Base-by-base conservation (phyloP, 371 early-diverging fungal genomes). In the Coemansia sp. region DNA sequence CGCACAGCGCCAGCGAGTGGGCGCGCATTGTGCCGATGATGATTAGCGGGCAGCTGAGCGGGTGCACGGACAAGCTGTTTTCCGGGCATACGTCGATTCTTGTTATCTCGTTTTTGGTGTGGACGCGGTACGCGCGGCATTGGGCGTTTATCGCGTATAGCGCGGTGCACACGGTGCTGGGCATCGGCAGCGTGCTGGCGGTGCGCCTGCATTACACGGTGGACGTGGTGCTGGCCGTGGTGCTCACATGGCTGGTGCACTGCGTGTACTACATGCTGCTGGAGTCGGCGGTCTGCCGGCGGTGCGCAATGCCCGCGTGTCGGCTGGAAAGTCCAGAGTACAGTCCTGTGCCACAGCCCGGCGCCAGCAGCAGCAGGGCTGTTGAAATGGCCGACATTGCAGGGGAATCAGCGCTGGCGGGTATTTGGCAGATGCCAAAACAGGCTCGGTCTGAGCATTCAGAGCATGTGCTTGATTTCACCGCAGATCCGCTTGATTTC, bases 61-160 rank as follows among this genome's bases (percentile, higher is more conserved):
- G 85, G 18, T 90, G 90, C 68, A 89, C 90, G 0, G 88, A 90
- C 70, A 86, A 86, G 51, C 84, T 90, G 49, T 90, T 86, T 66
- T 89, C 89, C 4, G 91, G 89, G 5, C 90, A 90, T 63, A 87
- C 88, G 1, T 76, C 82, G 8, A 77, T 87, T 44, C 81, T 89
- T 46, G 60, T 72, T 5, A 59, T 77, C 5, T 82, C 84, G 60
- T 83, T 83, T 12, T 78, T 89, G 64, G 64, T 85, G 12, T 89
- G 88, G 82, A 80, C 84, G 3, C 77, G 82, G n/a, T 86, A 90
- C 52, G 83, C 85, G 49, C 72, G 79, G 16, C 69, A 83, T 49
- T 72, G 82, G 60, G 51, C 61, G 2, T 81, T 84, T 57, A 70
- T 78, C 18, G 83, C 80, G 66, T 66, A 84, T 29, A 77, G 85